These are phyloP conservation scores for Sarocladium oryzae DNA, from an alignment of 2,329 filamentous ascomycete genomes.

Conservation along the genomic window DNA sequence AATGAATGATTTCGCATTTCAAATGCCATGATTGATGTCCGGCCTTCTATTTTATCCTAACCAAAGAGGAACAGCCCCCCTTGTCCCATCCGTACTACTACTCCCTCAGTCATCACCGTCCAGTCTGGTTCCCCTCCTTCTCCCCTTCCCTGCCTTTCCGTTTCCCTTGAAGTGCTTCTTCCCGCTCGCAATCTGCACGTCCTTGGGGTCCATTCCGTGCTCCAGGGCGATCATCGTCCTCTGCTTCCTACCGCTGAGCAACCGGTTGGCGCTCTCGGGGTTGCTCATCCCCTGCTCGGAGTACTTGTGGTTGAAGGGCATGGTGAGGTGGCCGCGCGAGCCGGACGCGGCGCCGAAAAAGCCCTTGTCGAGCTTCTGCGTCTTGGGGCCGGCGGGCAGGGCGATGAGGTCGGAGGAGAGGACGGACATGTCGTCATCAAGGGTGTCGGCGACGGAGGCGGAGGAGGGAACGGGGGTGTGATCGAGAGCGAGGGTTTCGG, in stretches of 20 bases:
- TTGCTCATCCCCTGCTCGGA: conserved; percentile 61
- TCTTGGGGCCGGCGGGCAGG: conserved; percentile 61
- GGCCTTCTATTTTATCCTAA: not conserved
- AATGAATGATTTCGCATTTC: not conserved
- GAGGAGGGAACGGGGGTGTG: conserved; percentile 25
- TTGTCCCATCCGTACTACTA: not conserved
- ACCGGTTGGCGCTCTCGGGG: conserved; percentile 42
- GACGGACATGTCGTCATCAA: conserved; percentile 22
- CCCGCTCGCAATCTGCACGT: conserved; percentile 55
- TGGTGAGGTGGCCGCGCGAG: conserved; percentile 59
- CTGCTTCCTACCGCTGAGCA: conserved; percentile 77
- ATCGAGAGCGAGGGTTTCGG: conserved; percentile 38
- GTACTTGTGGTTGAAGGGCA: conserved; percentile 89
- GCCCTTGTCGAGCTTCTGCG: conserved; percentile 71
- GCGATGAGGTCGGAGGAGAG: conserved; percentile 41
- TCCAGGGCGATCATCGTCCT: conserved; percentile 76
- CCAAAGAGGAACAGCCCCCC: not conserved
- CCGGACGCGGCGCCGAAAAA: conserved; percentile 68
- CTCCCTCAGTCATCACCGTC: conserved; percentile 21
- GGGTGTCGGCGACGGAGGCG: not conserved
- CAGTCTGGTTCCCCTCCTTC: conserved; percentile 37
- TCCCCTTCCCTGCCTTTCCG: conserved; percentile 52
- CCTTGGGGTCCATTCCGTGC: conserved; percentile 75
- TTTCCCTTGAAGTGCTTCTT: conserved; percentile 97
- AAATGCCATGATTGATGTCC: not conserved